Conservation (phyloP, 192 early-diverging fungal genomes). For the Backusella macrospora region DNA sequence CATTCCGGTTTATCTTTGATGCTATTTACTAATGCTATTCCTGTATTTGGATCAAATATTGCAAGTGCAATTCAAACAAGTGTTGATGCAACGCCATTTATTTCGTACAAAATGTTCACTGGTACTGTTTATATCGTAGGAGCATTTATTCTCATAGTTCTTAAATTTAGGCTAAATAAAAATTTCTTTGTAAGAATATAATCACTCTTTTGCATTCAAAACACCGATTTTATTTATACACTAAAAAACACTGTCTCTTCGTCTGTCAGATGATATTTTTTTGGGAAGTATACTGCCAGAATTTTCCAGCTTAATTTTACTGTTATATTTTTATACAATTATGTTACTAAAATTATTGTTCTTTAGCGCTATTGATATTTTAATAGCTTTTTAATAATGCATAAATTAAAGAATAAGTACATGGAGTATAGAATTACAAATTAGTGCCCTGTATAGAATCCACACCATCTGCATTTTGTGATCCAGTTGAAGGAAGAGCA, state of each 20-base stretch:
- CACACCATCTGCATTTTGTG: background rate
- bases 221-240: no score
- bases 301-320: no score
- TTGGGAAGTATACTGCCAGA: no score
- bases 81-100: conserved; percentile 27
- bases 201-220: no score
- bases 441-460: background rate
- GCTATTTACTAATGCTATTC: conserved; percentile 24
- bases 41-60: conserved; percentile 40
- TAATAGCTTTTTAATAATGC: background rate
- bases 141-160: conserved; percentile 4
- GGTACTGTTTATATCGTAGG: conserved; percentile 23
- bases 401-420: background rate
- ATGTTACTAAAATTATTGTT: background rate
- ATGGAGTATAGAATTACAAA: conserved; percentile 3
- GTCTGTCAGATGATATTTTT: no score
- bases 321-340: no score
- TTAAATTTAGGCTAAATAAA: conserved; percentile 28
- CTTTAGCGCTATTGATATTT: background rate
- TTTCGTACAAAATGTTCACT: conserved; percentile 49
- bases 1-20: conserved; percentile 31
- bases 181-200: conserved; percentile 24
- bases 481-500: background rate
- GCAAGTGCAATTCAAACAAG: conserved; percentile 38
- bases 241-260: no score